A percentile compares a stretch with the other conserved stretches of the same genome.
phyloP scores from a whole-genome alignment of 2,329 filamentous ascomycete species.

The Penicillium brasilianum region DNA sequence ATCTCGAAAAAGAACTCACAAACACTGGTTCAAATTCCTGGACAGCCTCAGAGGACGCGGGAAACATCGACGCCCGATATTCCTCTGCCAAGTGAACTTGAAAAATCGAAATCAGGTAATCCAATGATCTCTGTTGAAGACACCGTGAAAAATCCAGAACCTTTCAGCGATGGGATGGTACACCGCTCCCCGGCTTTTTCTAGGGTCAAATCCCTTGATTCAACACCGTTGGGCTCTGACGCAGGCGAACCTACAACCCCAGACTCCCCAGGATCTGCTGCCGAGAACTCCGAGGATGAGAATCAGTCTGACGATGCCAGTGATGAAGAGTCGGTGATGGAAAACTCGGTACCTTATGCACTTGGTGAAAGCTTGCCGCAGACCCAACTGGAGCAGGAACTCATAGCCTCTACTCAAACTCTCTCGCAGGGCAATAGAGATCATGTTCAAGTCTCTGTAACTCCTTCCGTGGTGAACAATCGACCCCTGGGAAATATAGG shows the following conservation, averaged over 20 bases:
- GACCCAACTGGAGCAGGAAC: conserved; percentile 27
- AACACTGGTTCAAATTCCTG: not conserved
- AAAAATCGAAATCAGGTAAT: not conserved
- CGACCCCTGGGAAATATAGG: conserved; percentile 4
- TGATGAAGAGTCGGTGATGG: conserved; percentile 45
- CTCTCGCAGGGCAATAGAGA: conserved; percentile 24
- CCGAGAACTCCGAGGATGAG: conserved; percentile 7
- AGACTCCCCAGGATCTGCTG: no score
- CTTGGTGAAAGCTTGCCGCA: conserved; percentile 32
- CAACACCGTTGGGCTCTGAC: not conserved
- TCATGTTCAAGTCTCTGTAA: conserved; percentile 42
- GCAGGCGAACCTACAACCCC: not conserved
- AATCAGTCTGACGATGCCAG: conserved; percentile 29
- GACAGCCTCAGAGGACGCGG: not conserved
- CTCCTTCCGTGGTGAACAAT: conserved; percentile 28
- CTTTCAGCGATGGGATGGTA: not conserved
- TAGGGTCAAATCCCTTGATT: not conserved
- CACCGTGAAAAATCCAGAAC: not conserved
- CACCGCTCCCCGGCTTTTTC: not conserved
- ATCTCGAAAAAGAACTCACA: not conserved
- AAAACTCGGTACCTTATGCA: conserved; percentile 40
- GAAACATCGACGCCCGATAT: not conserved
- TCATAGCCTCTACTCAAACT: conserved; percentile 30
- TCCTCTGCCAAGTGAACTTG: not conserved
- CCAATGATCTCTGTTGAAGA: not conserved